Base-by-base conservation (phyloP, 192 early-diverging fungal species). In the Rhizophagus sp. region DNA sequence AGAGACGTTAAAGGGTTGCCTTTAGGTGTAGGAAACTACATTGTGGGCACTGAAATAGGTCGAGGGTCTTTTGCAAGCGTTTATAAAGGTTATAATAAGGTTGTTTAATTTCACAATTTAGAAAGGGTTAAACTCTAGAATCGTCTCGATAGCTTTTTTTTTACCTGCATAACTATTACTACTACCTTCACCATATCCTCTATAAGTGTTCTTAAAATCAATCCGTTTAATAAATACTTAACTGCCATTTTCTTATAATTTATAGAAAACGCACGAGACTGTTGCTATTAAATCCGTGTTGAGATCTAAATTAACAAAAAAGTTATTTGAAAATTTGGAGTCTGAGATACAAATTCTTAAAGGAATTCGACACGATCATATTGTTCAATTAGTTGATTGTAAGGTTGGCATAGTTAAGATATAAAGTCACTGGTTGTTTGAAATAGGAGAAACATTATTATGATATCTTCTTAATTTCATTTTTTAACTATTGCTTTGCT, bases 61-160 rank as follows among this genome's bases (percentile, higher is more conserved):
- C 91, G 93, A 25, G 97, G 97, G 10, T 97, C 96, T 3, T 99
- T 98, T 89, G 97, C 97, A 61, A 97, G 93, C 7, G 97, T 99
- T 9, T 98, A 94, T 84, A 90, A 90, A 71, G 95, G 91, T 15
- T 77, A 90, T 30, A 90, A 94, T 80, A 94, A 89, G 91, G 92
- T 88, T 88, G 77, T 49, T 72, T 50, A 41, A 25, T 11, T 8
- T 24, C 17, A 52, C 50, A 52, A 52, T 57, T 57, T 57, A 22
- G 15, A 8, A 41, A 41, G 6, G 39, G 3, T 41, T 6, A 0
- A 57, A 57, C 15, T 7, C 0, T 6, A 22, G 52, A 57, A 22
- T 7, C 52, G 52, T 57, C 15, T 6, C 19, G 2, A 57, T 22
- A 7, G 15, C 4, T 52, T 17, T 52, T 52, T 52, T 1, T 30